Conservation (phyloP, 768 basidiomycete species). For the Podaxis sp. region DNA sequence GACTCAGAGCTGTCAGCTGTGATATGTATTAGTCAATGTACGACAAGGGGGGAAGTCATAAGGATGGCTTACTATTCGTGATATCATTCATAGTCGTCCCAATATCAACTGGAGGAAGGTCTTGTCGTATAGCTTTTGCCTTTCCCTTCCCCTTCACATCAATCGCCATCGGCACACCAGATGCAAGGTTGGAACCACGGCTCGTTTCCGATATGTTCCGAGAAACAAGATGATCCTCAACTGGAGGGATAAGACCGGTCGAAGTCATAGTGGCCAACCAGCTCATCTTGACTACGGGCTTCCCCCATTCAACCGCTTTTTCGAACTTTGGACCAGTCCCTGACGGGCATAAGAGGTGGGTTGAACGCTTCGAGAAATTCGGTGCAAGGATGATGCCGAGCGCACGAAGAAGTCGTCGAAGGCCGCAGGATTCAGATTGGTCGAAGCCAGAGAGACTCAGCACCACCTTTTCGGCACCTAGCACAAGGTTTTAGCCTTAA, state of each 20-base stretch:
- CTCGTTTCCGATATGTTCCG: conserved; percentile 8
- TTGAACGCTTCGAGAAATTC: conserved; percentile 64
- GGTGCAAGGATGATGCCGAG: conserved; percentile 57
- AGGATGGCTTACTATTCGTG: conserved; percentile 38
- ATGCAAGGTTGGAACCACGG: not conserved
- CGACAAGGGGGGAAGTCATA: not conserved
- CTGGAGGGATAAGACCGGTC: conserved; percentile 45
- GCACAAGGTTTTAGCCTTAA: not conserved
- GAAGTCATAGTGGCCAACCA: conserved; percentile 68
- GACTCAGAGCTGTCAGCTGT: conserved; percentile 12
- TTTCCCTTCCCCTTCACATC: conserved; percentile 30
- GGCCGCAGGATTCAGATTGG: conserved; percentile 63
- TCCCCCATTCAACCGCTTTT: conserved; percentile 77
- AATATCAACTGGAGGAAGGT: conserved; percentile 16
- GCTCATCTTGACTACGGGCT: conserved; percentile 64
- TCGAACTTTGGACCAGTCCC: conserved; percentile 71
- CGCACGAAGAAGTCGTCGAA: conserved; percentile 63
- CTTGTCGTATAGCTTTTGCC: conserved; percentile 22
- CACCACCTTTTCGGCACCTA: conserved; percentile 54
- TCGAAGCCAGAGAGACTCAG: conserved; percentile 79
- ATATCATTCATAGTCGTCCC: conserved; percentile 39
- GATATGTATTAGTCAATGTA: not conserved
- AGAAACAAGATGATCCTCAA: conserved; percentile 30
- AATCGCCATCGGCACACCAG: conserved; percentile 7
- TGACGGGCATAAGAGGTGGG: conserved; percentile 79